These are phyloP conservation scores for Plasmopara halstedii DNA, from an alignment of 352 stramenopile species.

Conservation along the genomic window DNA sequence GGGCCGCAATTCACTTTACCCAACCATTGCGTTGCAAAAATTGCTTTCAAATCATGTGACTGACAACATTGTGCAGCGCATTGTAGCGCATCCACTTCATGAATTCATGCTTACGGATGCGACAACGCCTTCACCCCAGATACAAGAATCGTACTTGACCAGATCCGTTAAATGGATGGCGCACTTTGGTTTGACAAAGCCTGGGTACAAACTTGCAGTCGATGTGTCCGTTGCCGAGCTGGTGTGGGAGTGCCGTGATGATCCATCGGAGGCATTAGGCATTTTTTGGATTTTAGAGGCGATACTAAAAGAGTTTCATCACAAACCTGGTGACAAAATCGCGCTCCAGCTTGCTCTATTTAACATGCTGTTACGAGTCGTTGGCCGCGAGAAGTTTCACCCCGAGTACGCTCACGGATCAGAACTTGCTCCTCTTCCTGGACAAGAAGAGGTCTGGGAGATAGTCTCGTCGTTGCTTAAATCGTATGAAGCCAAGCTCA, in stretches of 20 bases:
- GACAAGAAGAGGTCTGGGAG: slow-evolving; percentile 72
- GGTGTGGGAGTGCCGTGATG: slow-evolving; percentile 80
- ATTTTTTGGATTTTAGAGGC: slow-evolving; percentile 78
- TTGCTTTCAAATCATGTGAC: slow-evolving; percentile 89
- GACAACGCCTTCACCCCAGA: slow-evolving; percentile 23
- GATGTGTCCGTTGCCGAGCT: slow-evolving; percentile 72
- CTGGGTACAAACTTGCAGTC: slow-evolving; percentile 61
- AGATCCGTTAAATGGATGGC: slow-evolving; percentile 88
- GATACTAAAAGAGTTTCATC: slow-evolving; percentile 79
- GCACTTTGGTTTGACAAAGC: slow-evolving; percentile 74
- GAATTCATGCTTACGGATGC: slow-evolving; percentile 56
- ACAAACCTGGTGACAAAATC: slow-evolving; percentile 81
- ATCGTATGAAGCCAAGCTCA: slow-evolving; percentile 68
- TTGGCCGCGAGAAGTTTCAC: slow-evolving; percentile 73
- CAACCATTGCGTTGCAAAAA: slow-evolving; percentile 89
- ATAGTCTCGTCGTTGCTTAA: slow-evolving; percentile 54
- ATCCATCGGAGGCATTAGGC: slow-evolving; percentile 60
- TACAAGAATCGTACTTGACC: slow-evolving; percentile 75
- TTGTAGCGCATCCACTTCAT: slow-evolving; percentile 73
- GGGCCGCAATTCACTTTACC: slow-evolving; percentile 88
- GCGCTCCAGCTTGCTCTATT: slow-evolving; percentile 73
- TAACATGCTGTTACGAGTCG: slow-evolving; percentile 81
- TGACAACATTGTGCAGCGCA: slow-evolving; percentile 83
- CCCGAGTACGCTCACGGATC: slow-evolving; percentile 55
- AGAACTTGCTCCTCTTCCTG: slow-evolving; percentile 51